These are phyloP conservation scores for Omphalotus guepiniiformis DNA, from an alignment of 768 basidiomycete species.

Conservation along the genomic window DNA sequence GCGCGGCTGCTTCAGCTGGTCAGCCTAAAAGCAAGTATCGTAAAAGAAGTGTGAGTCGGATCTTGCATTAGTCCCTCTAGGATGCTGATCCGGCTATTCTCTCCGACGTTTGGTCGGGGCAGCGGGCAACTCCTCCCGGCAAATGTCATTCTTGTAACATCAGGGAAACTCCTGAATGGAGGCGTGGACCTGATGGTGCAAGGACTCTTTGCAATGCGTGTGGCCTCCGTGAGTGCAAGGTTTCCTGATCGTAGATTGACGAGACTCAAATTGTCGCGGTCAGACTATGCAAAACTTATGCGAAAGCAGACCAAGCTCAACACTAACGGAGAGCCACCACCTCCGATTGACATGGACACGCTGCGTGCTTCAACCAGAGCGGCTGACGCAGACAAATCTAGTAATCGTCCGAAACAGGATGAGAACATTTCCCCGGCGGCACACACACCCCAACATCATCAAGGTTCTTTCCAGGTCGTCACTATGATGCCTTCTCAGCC, in stretches of 20 bases:
- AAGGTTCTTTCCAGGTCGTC: slow-evolving; percentile 58
- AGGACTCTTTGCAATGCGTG: slow-evolving; percentile 84
- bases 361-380: slow-evolving; percentile 70
- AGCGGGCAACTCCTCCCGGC: slow-evolving; percentile 83
- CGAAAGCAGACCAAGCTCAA: slow-evolving; percentile 69
- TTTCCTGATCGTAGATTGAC: background rate
- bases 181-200: slow-evolving; percentile 80
- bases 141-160: slow-evolving; percentile 89
- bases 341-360: slow-evolving; percentile 70
- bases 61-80: slow-evolving; percentile 4
- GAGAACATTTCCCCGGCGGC: slow-evolving; percentile 14
- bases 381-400: slow-evolving; percentile 40
- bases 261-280: slow-evolving; percentile 4
- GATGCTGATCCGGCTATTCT: slow-evolving; percentile 16
- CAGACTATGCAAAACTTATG: slow-evolving; percentile 82
- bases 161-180: slow-evolving; percentile 85
- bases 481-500: slow-evolving; percentile 26
- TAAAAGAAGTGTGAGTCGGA: slow-evolving; percentile 72
- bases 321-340: slow-evolving; percentile 40
- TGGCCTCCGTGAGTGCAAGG: slow-evolving; percentile 75
- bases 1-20: slow-evolving; percentile 41
- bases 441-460: slow-evolving; percentile 34
- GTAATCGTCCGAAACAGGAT: slow-evolving; percentile 11
- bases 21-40: slow-evolving; percentile 78
- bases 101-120: slow-evolving; percentile 30